Percentiles rank a stretch among this genome's conserved stretches.
Conservation (phyloP, 2,329 filamentous ascomycete species). For the Colletotrichum sp. region DNA sequence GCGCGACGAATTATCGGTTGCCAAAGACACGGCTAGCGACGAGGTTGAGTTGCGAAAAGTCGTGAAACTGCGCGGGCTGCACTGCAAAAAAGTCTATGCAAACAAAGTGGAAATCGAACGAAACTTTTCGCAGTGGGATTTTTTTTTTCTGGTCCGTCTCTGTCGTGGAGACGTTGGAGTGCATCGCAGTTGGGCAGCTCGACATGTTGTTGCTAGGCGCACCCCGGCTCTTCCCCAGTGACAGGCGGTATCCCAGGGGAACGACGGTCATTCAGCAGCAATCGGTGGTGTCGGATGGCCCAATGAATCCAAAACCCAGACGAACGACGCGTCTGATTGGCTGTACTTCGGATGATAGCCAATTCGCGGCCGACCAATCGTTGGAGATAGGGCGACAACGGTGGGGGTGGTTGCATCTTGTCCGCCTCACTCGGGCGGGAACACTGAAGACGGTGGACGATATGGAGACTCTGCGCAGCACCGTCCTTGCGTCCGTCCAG, state of each 20-base stretch:
- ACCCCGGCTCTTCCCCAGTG: neutral
- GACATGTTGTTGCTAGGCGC: conserved; percentile 4
- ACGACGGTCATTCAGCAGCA: neutral
- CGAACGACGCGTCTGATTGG: conserved; percentile 29
- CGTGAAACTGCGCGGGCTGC: neutral
- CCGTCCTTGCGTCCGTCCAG: neutral
- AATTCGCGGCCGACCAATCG: neutral
- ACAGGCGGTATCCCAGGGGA: conserved; percentile 15
- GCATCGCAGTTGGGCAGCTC: conserved; percentile 13
- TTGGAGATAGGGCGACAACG: neutral
- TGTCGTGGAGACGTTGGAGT: conserved; percentile 4
- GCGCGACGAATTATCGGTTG: neutral
- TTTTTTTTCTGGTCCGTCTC: neutral
- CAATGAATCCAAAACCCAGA: conserved; percentile 27
- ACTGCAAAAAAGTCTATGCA: conserved; percentile 7
- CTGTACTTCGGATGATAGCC: neutral
- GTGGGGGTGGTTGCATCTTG: conserved; percentile 10
- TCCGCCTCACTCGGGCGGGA: conserved; percentile 9
- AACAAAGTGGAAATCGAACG: conserved; percentile 17
- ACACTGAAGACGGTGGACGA: neutral
- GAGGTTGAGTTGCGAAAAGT: neutral
- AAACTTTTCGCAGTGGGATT: conserved; percentile 13
- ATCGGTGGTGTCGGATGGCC: neutral
- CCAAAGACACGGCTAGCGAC: neutral
- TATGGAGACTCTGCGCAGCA: neutral